Percentiles rank a stretch among this genome's conserved stretches.
Evolutionary conservation across 768 basidiomycete species (phyloP).

Genomic region (Naganishia antarctica): DNA sequence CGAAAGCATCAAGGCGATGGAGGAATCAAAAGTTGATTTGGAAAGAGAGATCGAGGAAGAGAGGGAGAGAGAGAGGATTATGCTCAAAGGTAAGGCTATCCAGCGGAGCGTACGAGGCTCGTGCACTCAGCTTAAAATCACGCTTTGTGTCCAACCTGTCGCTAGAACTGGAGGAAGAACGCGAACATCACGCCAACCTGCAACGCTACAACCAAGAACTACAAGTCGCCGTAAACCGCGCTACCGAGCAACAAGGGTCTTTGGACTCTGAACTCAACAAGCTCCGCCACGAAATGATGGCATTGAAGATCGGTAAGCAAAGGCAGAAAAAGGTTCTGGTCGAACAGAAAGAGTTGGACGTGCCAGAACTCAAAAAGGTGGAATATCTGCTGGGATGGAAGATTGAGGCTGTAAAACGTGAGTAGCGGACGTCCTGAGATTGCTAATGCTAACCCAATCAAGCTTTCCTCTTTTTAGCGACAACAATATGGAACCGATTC

Average conservation of each 20-base stretch:
- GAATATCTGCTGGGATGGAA: conserved; percentile 60
- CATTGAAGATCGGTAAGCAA: conserved; percentile 56
- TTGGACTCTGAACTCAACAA: conserved; percentile 37
- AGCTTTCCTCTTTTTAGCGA: conserved; percentile 65
- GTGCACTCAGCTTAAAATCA: too few species aligned
- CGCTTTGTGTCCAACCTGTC: too few species aligned
- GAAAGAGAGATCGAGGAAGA: conserved; percentile 70
- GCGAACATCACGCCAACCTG: conserved; percentile 54
- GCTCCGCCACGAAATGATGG: conserved; percentile 29
- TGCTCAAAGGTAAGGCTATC: conserved; percentile 64
- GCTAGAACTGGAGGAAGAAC: conserved; percentile 40
- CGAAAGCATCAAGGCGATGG: conserved; percentile 60
- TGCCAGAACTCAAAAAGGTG: conserved; percentile 58
- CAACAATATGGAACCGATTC: conserved; percentile 50
- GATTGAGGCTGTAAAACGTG: conserved; percentile 70
- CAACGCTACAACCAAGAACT: conserved; percentile 66
- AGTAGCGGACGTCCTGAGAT: conserved; percentile 23
- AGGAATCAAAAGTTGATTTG: conserved; percentile 61
- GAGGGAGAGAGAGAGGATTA: conserved; percentile 71
- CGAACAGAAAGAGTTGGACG: conserved; percentile 55
- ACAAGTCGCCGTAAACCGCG: conserved; percentile 57
- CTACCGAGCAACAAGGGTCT: conserved; percentile 27
- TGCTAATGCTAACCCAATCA: conserved; percentile 33
- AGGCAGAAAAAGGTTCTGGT: conserved; percentile 61
- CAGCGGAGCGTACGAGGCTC: too few species aligned